Base-by-base conservation (phyloP, 345 rosid genomes). In the Adansonia digitata region DNA sequence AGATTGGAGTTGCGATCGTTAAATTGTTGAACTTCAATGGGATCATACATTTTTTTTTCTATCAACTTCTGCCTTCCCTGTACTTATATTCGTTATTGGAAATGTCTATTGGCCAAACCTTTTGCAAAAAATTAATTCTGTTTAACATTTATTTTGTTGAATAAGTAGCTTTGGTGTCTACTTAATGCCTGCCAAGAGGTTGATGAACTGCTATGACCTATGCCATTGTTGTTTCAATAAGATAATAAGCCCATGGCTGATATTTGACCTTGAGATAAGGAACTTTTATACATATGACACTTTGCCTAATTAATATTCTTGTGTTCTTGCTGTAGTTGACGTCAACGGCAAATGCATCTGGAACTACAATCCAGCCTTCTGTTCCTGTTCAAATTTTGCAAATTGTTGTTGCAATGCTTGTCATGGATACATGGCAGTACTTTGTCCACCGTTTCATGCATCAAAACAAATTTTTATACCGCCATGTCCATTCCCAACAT, bases 341-440 rank as follows among this genome's bases (percentile, higher is more conserved):
- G 40, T 83, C 92, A 2, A 79, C 78, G 4, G 76, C 83, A 7
- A 82, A 83, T 69, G 69, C 81, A 76, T 73, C 89, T 13, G 87
- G 88, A 43, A 75, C 69, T 53, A 77, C 75, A 42, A 67, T 66
- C 45, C 94, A 90, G 77, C 91, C 92, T 3, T 79, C 91, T 0
- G 57, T 85, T 74, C 79, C 66, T 34, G 48, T 82, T 77, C 94
- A 85, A 72, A 62, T 81, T 53, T 18, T 85, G 80, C 92, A 90
- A 77, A 75, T 88, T 65, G 34, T 85, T 39, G 61, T 86, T 42
- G 92, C 88, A 57, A 88, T 90, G 92, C 75, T 90, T 49, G 85
- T 88, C 46, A 86, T 88, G 89, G 94, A 90, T 74, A 84, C 92
- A 5, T 90, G 92, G 88, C 90, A 88, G 75, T 90, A 90, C 67